These are phyloP conservation scores for Fusarium buharicum DNA, from an alignment of 2,329 filamentous ascomycete genomes.

Conservation along the genomic window DNA sequence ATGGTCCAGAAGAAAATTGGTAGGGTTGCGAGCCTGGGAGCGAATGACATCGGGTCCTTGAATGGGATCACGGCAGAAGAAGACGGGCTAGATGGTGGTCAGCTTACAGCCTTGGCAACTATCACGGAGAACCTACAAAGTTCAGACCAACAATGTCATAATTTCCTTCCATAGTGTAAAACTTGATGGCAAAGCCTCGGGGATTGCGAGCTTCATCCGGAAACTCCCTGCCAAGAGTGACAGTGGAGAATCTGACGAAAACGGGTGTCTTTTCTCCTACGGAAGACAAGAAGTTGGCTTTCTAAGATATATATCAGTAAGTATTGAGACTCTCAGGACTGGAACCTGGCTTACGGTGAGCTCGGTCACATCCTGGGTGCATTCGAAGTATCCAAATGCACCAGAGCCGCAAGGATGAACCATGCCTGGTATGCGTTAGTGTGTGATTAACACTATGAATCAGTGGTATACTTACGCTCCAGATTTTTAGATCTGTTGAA, in stretches of 20 bases:
- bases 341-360: not conserved
- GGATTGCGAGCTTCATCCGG: not conserved
- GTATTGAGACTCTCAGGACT: not conserved
- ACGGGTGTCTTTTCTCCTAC: conserved; percentile 8
- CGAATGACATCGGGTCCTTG: conserved; percentile 16
- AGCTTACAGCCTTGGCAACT: not conserved
- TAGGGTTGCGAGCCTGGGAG: conserved; percentile 8
- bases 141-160: not conserved
- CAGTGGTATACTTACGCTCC: not conserved
- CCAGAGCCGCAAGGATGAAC: conserved; percentile 11
- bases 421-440: not conserved
- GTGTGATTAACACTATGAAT: fast-evolving
- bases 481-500: conserved; percentile 20
- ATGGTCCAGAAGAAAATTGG: conserved; percentile 13
- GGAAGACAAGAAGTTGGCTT: conserved; percentile 4
- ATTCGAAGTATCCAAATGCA: conserved; percentile 12
- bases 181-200: not conserved
- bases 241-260: not conserved
- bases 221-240: not conserved
- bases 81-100: not conserved
- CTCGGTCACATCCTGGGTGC: conserved; percentile 4
- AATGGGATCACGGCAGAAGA: conserved; percentile 17
- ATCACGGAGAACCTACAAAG: not conserved
- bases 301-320: not conserved
- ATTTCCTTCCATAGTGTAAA: not conserved